Evolutionary conservation across 1,139 yeast species (phyloP).

Genomic region (Suhomyces panamericanus): DNA sequence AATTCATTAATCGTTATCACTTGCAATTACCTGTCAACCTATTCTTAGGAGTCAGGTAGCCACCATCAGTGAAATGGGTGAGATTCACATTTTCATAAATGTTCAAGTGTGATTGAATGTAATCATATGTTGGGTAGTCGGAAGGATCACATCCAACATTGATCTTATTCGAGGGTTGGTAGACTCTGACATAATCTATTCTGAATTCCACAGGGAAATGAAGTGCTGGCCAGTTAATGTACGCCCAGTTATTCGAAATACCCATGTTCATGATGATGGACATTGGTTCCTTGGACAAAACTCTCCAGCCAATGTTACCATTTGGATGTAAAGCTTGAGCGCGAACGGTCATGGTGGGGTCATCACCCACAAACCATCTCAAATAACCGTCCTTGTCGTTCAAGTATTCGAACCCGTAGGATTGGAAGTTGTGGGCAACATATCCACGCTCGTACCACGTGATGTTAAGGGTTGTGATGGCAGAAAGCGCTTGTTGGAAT

Average conservation of each 20-base stretch:
- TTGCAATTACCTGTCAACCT: conserved; percentile 26
- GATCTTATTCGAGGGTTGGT: conserved; percentile 60
- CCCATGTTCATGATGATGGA: conserved; percentile 75
- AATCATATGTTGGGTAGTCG: conserved; percentile 71
- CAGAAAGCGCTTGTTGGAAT: conserved; percentile 81
- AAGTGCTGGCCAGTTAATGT: conserved; percentile 73
- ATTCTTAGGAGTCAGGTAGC: conserved; percentile 62
- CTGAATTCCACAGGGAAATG: conserved; percentile 67
- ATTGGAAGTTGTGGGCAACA: conserved; percentile 52
- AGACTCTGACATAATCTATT: conserved; percentile 75
- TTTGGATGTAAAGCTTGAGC: conserved; percentile 72
- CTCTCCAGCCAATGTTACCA: conserved; percentile 79
- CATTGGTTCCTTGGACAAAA: conserved; percentile 84
- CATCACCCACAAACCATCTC: conserved; percentile 78
- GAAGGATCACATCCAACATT: conserved; percentile 74
- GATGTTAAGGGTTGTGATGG: conserved; percentile 64
- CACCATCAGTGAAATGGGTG: conserved; percentile 68
- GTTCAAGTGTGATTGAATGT: conserved; percentile 60
- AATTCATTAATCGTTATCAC: conserved; percentile 8
- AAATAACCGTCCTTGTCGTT: conserved; percentile 74
- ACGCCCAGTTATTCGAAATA: conserved; percentile 78
- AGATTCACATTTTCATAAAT: conserved; percentile 65
- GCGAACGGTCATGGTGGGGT: conserved; percentile 61
- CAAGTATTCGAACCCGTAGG: conserved; percentile 73
- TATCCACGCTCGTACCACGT: conserved; percentile 68